phyloP scores from a whole-genome alignment of 169 alveolate genomes.

The Eimeria praecox region DNA sequence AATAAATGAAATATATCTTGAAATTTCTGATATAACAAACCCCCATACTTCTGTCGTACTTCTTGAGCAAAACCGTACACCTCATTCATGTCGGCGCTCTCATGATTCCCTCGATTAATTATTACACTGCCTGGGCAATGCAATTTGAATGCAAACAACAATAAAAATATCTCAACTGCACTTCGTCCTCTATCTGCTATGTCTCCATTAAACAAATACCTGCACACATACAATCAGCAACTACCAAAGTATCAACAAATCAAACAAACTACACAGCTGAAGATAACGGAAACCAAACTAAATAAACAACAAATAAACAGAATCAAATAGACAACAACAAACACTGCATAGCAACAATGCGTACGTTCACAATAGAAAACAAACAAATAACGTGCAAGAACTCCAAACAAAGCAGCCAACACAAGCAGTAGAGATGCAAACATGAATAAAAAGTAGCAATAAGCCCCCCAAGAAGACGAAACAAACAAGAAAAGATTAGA shows the following conservation, averaged over 20 bases:
- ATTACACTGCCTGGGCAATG: conserved; percentile 90
- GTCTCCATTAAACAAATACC: conserved; percentile 95
- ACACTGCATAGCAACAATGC: not conserved
- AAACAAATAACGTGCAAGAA: not conserved
- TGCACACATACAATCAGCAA: no score
- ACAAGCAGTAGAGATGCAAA: not conserved
- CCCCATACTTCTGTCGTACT: conserved; percentile 91
- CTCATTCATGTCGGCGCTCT: conserved; percentile 94
- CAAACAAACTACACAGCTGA: no score
- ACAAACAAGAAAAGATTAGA: not conserved
- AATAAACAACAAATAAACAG: no score
- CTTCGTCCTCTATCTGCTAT: conserved; percentile 95
- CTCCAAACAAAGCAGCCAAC: not conserved
- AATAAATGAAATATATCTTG: conserved; percentile 92
- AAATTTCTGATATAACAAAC: conserved; percentile 91
- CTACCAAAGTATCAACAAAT: no score
- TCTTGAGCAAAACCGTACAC: conserved; percentile 93
- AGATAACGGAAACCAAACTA: no score
- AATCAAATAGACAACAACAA: not conserved
- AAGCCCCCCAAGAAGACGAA: not conserved
- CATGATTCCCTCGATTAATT: conserved; percentile 95
- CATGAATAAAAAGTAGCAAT: not conserved
- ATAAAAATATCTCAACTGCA: conserved; percentile 91
- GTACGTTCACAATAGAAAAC: no score
- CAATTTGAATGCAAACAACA: conserved; percentile 92